These are phyloP conservation scores for Thuja plicata DNA, from an alignment of 83 land plant species.

Conservation along the genomic window DNA sequence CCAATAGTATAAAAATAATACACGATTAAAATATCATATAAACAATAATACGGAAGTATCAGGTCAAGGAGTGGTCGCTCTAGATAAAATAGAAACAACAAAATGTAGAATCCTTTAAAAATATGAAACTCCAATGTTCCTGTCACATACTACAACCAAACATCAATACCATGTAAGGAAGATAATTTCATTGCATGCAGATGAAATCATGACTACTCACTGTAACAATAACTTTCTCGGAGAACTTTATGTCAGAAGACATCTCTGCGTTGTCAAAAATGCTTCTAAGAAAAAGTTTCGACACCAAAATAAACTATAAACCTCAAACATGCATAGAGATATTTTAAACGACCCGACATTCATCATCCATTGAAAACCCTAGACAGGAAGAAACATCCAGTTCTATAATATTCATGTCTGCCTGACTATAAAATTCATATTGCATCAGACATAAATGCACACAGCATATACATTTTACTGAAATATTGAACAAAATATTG, in stretches of 20 bases:
- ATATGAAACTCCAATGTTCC: not conserved
- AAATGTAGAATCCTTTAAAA: not conserved
- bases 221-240: too few relatives aligned
- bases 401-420: too few relatives aligned
- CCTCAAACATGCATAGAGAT: not conserved
- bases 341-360: too few relatives aligned
- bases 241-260: not conserved
- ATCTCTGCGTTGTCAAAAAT: not conserved
- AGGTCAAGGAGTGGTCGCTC: not conserved
- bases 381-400: too few relatives aligned
- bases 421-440: too few relatives aligned
- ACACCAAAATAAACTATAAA: not conserved
- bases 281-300: not conserved
- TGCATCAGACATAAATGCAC: too few relatives aligned
- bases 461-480: too few relatives aligned
- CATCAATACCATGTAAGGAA: not conserved
- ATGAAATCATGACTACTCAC: too few relatives aligned
- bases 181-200: not conserved
- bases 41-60: not conserved
- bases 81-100: not conserved
- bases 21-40: too few relatives aligned
- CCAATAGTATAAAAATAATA: not conserved
- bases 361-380: too few relatives aligned
- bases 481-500: too few relatives aligned
- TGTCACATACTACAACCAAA: too few relatives aligned